phyloP scores from a whole-genome alignment of 2,329 filamentous ascomycete genomes.

The Blumeriella jaapii region DNA sequence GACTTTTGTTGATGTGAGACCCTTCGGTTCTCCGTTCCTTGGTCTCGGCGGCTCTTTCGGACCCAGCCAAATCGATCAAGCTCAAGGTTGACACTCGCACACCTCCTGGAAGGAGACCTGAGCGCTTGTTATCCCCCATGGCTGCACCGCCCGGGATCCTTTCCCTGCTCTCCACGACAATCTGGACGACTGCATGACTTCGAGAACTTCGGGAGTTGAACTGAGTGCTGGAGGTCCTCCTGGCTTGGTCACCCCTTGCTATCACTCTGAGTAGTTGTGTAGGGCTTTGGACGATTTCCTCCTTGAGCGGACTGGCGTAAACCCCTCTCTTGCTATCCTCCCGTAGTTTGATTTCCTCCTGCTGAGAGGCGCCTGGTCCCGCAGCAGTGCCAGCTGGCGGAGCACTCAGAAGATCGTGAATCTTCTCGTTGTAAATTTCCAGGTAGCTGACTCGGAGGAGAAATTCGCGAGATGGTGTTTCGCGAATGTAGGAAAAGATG shows the following conservation, averaged over 20 bases:
- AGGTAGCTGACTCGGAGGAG: conserved; percentile 92
- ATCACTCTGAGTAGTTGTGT: conserved; percentile 93
- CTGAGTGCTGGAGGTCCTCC: conserved; percentile 86
- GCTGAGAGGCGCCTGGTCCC: conserved; percentile 42
- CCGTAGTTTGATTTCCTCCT: conserved; percentile 93
- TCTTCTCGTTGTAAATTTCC: conserved; percentile 98
- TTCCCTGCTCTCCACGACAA: conserved; percentile 93
- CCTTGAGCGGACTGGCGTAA: conserved; percentile 90
- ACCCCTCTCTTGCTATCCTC: conserved; percentile 95
- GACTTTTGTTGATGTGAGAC: conserved; percentile 96
- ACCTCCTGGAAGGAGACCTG: conserved; percentile 66
- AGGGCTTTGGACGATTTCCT: conserved; percentile 97
- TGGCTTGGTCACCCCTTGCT: conserved; percentile 80
- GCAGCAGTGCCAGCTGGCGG: conserved; percentile 43
- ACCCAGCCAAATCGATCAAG: conserved; percentile 91
- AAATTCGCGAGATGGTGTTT: conserved; percentile 91
- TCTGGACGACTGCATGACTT: conserved; percentile 96
- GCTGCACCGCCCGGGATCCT: conserved; percentile 46
- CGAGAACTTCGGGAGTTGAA: conserved; percentile 95
- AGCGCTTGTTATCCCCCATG: conserved; percentile 50
- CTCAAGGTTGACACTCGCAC: conserved; percentile 92
- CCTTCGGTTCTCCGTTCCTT: conserved; percentile 92
- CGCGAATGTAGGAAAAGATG: conserved; percentile 97
- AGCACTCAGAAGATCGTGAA: conserved; percentile 82
- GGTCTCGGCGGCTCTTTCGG: conserved; percentile 87